A percentile compares a stretch with the other conserved stretches of the same genome.
phyloP scores from a whole-genome alignment of 306 rosid species.

The Ziziphus jujuba region DNA sequence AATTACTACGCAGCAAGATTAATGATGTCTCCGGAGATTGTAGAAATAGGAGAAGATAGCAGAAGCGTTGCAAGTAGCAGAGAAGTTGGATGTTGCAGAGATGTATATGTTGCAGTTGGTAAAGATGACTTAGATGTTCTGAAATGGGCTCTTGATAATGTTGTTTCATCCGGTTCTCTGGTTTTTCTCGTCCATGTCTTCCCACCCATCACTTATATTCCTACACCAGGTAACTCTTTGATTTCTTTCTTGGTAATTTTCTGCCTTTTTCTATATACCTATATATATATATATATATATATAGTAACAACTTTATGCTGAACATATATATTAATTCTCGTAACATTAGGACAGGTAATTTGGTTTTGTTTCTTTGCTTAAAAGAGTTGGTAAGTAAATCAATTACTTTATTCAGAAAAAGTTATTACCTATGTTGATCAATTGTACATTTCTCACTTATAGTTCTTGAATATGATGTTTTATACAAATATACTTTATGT shows the following conservation, averaged over 20 bases:
- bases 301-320: too few species aligned
- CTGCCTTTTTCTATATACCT: neutral
- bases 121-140: slow-evolving; percentile 64
- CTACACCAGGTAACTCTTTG: slow-evolving; percentile 61
- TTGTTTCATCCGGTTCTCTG: slow-evolving; percentile 49
- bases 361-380: too few species aligned
- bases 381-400: too few species aligned
- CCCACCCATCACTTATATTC: slow-evolving; percentile 60
- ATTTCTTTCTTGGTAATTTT: neutral
- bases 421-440: too few species aligned
- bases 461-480: too few species aligned
- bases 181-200: slow-evolving; percentile 76
- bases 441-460: too few species aligned
- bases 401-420: too few species aligned
- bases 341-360: too few species aligned
- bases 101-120: slow-evolving; percentile 77
- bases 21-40: slow-evolving; percentile 51
- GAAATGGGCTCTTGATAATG: slow-evolving; percentile 76
- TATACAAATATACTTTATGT: too few species aligned
- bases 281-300: neutral
- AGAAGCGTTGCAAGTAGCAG: slow-evolving; percentile 32
- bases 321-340: too few species aligned
- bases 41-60: slow-evolving; percentile 54
- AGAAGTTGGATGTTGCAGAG: slow-evolving; percentile 26
- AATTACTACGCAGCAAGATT: slow-evolving; percentile 24